Evolutionary conservation across 768 basidiomycete genomes (phyloP).

Genomic region (Cystofilobasidium bisporidii): DNA sequence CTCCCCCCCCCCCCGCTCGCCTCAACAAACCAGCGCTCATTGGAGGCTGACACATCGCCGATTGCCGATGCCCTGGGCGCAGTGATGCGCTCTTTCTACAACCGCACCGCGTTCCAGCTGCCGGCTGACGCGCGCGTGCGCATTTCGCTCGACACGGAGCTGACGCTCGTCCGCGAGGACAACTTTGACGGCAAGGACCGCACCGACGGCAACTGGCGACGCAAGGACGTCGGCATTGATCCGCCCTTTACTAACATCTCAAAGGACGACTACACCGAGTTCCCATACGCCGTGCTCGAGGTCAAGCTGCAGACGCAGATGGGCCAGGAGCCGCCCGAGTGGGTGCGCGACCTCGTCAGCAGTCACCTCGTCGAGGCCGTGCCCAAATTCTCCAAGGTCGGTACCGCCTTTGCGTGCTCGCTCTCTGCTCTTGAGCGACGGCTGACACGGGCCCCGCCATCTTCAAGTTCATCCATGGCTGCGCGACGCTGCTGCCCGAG

Average conservation of each 20-base stretch:
- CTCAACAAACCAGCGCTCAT: not conserved
- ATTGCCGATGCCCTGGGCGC: too few species aligned
- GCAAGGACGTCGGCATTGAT: conserved; percentile 59
- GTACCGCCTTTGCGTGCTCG: not conserved
- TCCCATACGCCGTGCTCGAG: conserved; percentile 95
- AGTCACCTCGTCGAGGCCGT: conserved; percentile 94
- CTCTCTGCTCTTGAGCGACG: not conserved
- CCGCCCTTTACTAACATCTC: conserved; percentile 66
- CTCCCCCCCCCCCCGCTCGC: not conserved
- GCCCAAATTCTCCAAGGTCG: conserved; percentile 75
- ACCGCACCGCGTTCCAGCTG: conserved; percentile 96
- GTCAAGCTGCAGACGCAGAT: conserved; percentile 95
- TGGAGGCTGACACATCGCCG: too few species aligned
- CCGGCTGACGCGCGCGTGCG: conserved; percentile 98
- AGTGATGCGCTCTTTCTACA: conserved; percentile 98
- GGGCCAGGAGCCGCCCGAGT: conserved; percentile 88
- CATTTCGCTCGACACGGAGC: conserved; percentile 93
- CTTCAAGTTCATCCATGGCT: conserved; percentile 73
- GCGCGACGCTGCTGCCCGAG: conserved; percentile 79
- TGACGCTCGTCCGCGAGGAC: conserved; percentile 89
- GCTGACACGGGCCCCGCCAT: not conserved
- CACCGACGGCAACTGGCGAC: conserved; percentile 82
- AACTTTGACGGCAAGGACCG: conserved; percentile 80
- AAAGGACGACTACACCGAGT: conserved; percentile 74
- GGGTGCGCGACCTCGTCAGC: conserved; percentile 92